These are phyloP conservation scores for Trichoderma brevicompactum DNA, from an alignment of 2,329 filamentous ascomycete genomes.

Conservation along the genomic window DNA sequence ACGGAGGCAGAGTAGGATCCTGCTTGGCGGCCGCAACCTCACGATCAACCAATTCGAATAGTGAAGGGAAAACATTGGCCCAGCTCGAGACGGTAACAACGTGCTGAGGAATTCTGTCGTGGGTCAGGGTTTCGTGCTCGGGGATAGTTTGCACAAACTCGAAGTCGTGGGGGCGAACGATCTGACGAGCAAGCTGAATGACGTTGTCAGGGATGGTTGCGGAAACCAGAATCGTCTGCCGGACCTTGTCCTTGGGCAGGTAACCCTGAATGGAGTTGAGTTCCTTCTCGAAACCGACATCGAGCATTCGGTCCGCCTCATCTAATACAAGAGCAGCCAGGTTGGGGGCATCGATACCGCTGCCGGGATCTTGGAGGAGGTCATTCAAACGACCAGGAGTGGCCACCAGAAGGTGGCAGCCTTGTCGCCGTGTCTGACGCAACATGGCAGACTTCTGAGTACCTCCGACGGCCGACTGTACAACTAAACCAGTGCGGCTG, in stretches of 20 bases:
- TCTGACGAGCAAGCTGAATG: constrained; percentile 74
- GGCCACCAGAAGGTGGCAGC: constrained; percentile 87
- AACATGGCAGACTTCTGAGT: constrained; percentile 76
- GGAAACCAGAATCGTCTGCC: constrained; percentile 94
- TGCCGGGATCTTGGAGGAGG: constrained; percentile 68
- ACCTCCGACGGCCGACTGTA: constrained; percentile 85
- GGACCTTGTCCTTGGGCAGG: constrained; percentile 65
- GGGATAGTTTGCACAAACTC: constrained; percentile 89
- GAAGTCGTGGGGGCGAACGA: constrained; percentile 79
- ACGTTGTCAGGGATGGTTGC: constrained; percentile 89
- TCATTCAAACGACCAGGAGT: constrained; percentile 90
- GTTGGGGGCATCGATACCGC: constrained; percentile 71
- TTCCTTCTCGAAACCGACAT: constrained; percentile 80
- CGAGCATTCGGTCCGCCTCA: constrained; percentile 97
- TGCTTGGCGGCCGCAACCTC: constrained; percentile 54
- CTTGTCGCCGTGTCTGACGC: constrained; percentile 67
- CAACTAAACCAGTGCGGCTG: constrained; percentile 65
- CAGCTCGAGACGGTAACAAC: constrained; percentile 68
- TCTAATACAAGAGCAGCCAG: constrained; percentile 94
- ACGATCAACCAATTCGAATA: constrained; percentile 75
- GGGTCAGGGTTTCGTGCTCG: constrained; percentile 81
- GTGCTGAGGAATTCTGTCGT: constrained; percentile 81
- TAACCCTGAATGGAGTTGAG: constrained; percentile 62
- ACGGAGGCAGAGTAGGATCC: constrained; percentile 58
- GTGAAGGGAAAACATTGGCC: constrained; percentile 74